phyloP scores from a whole-genome alignment of 805 yeast species.

The Ascoidea rubescens region DNA sequence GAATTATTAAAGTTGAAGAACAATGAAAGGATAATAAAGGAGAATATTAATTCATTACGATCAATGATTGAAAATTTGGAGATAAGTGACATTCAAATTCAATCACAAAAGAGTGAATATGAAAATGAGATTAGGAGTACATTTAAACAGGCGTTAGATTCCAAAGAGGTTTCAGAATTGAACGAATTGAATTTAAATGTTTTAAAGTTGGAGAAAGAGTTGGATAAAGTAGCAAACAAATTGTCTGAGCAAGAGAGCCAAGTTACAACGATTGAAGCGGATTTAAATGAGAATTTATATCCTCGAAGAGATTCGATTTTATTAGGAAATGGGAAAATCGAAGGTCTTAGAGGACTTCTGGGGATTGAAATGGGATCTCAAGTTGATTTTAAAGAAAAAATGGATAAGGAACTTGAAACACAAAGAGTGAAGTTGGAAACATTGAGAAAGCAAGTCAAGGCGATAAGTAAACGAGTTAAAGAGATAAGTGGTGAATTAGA shows the following conservation, averaged over 20 bases:
- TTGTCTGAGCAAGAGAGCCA: slow-evolving; percentile 32
- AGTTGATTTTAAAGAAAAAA: slow-evolving; percentile 13
- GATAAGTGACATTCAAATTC: slow-evolving; percentile 20
- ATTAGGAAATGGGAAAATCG: too few relatives aligned
- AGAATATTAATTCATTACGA: slow-evolving; percentile 24
- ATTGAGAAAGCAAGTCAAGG: slow-evolving; percentile 16
- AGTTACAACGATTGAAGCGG: slow-evolving; percentile 34
- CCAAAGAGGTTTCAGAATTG: slow-evolving; percentile 32
- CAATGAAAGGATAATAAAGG: slow-evolving; percentile 28
- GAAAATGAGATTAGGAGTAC: slow-evolving; percentile 34
- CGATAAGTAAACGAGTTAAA: slow-evolving; percentile 13
- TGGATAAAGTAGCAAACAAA: slow-evolving; percentile 25
- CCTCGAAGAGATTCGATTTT: slow-evolving; percentile 29
- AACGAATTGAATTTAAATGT: slow-evolving; percentile 21
- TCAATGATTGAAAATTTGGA: slow-evolving; percentile 23
- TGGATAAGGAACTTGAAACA: slow-evolving; percentile 18
- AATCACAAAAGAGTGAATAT: slow-evolving; percentile 28
- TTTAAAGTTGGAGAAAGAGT: slow-evolving; percentile 22
- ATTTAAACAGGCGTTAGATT: slow-evolving; percentile 38
- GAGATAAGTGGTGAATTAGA: slow-evolving; percentile 10
- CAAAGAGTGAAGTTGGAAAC: slow-evolving; percentile 17
- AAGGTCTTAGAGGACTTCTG: slow-evolving; percentile 12
- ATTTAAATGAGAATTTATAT: slow-evolving; percentile 39
- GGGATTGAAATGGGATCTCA: slow-evolving; percentile 11
- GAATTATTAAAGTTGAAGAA: slow-evolving; percentile 26